These are phyloP conservation scores for Cunninghamia lanceolata DNA, from an alignment of 75 land plant species.

Conservation along the genomic window DNA sequence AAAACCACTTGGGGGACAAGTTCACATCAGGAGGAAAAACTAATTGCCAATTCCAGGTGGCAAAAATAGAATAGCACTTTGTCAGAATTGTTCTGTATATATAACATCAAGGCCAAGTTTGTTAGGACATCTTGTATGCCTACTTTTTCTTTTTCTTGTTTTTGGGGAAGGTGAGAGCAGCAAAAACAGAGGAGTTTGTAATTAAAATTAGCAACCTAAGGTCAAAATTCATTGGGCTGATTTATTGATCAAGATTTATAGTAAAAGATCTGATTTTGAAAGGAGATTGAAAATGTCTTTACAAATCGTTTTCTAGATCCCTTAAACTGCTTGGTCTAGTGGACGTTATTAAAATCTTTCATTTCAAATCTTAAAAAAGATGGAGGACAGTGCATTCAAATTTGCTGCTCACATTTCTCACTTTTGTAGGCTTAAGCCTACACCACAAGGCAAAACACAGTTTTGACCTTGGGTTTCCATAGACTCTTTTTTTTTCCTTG, in stretches of 20 bases:
- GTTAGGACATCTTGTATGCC: background rate
- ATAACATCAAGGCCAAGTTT: background rate
- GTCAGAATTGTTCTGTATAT: background rate
- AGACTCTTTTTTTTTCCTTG: background rate
- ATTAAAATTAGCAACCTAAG: background rate
- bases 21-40: no score
- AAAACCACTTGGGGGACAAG: background rate
- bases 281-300: no score
- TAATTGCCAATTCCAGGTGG: background rate
- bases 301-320: no score
- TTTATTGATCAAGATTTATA: no score
- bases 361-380: no score
- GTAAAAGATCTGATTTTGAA: no score
- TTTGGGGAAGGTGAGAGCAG: background rate
- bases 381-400: no score
- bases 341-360: no score
- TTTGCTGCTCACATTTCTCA: background rate
- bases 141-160: background rate
- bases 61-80: background rate
- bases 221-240: no score
- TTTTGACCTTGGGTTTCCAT: background rate
- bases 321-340: no score
- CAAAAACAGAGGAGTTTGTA: background rate
- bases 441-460: background rate
- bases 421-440: background rate